These are phyloP conservation scores for Colletotrichum neosansevieriae DNA, from an alignment of 2,329 filamentous ascomycete species.

Conservation along the genomic window DNA sequence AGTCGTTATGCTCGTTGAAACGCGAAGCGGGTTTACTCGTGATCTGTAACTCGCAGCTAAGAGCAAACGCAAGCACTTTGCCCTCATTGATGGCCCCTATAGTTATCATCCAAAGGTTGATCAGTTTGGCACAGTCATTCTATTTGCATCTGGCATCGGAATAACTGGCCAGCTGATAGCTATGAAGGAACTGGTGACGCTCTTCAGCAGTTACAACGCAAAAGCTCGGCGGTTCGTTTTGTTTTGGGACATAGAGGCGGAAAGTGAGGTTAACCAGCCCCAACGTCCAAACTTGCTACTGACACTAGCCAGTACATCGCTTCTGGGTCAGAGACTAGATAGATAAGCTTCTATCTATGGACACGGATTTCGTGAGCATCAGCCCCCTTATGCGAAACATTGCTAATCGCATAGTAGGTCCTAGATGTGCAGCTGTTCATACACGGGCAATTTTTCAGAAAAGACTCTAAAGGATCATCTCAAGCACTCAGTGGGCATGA, in stretches of 20 bases:
- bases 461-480: conserved; percentile 9
- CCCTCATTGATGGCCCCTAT: conserved; percentile 3
- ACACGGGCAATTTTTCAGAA: neutral
- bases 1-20: neutral
- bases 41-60: neutral
- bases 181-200: neutral
- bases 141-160: conserved; percentile 1
- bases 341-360: neutral
- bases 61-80: conserved; percentile 2
- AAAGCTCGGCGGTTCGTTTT: neutral
- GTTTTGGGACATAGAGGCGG: neutral
- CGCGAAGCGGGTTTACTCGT: neutral
- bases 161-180: conserved; percentile 2
- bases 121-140: conserved; percentile 4
- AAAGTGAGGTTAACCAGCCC: neutral
- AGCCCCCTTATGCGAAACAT: neutral
- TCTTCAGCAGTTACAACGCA: neutral
- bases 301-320: neutral
- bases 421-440: conserved; percentile 1
- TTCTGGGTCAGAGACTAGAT: conserved; percentile 9
- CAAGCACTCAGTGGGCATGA: neutral
- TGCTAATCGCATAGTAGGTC: neutral
- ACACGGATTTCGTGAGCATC: neutral
- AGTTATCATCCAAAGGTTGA: conserved; percentile 1
- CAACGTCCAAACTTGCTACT: neutral